Evolutionary conservation across 139 green algal genomes (phyloP).

Genomic region (Tetradesmus obliquus): DNA sequence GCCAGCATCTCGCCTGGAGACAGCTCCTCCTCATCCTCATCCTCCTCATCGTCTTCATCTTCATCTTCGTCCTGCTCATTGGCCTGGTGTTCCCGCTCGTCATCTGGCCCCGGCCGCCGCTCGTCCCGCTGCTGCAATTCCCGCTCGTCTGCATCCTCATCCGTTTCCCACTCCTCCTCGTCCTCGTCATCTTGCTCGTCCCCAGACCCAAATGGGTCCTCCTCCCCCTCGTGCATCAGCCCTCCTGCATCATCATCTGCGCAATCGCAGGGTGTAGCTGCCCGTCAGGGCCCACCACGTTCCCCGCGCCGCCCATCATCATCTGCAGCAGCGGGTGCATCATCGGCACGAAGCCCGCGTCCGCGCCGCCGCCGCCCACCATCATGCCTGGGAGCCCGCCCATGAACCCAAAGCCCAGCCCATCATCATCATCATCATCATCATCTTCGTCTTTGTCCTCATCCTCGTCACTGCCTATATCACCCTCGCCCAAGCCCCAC

Average conservation of each 20-base stretch:
- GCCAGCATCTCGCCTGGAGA: neutral
- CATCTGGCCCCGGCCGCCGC: neutral
- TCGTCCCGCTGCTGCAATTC: neutral
- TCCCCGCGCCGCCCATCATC: neutral
- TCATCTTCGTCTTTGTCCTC: neutral
- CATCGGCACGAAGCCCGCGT: neutral
- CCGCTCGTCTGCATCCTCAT: neutral
- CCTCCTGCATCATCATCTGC: neutral
- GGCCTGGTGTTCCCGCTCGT: neutral
- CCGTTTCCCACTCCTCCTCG: neutral
- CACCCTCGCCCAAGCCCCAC: neutral
- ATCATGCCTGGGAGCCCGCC: neutral
- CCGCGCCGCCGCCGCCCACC: neutral
- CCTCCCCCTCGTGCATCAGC: neutral
- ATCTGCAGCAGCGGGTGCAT: neutral
- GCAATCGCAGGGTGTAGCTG: neutral
- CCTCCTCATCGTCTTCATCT: neutral
- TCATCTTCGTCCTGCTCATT: neutral
- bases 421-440: neutral
- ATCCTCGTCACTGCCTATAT: neutral
- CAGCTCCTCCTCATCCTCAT: conserved; percentile 17
- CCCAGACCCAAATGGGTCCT: neutral
- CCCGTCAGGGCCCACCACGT: neutral
- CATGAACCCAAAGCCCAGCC: neutral
- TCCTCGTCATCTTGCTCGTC: neutral